Percentiles rank a stretch among this genome's conserved stretches.
phyloP scores from a whole-genome alignment of 2,329 filamentous ascomycete genomes.

The Exophiala dermatitidis region DNA sequence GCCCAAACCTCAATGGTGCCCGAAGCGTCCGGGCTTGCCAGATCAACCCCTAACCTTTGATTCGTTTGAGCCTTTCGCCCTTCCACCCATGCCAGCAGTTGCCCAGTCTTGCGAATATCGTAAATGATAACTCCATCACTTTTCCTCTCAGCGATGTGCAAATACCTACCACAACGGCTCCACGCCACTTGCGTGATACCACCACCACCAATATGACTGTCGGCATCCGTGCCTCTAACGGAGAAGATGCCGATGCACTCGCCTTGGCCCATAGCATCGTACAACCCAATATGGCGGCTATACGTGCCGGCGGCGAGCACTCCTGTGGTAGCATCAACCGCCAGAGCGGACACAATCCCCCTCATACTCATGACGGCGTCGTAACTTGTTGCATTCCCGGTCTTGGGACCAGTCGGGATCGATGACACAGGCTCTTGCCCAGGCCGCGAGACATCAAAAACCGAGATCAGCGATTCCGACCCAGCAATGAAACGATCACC shows the following conservation, averaged over 20 bases:
- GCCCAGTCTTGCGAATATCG: conserved; percentile 50
- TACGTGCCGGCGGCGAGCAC: conserved; percentile 53
- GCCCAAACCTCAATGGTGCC: conserved; percentile 50
- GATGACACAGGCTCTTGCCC: conserved; percentile 42
- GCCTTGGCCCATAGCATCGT: conserved; percentile 44
- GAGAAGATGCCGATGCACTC: conserved; percentile 47
- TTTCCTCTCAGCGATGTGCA: conserved; percentile 52
- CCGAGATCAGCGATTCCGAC: conserved; percentile 46
- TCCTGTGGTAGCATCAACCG: conserved; percentile 37
- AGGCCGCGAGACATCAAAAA: conserved; percentile 49
- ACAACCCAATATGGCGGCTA: conserved; percentile 50
- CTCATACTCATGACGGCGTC: conserved; percentile 40
- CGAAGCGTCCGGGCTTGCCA: conserved; percentile 34
- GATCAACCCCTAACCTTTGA: conserved; percentile 51
- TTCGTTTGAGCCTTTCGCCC: conserved; percentile 44
- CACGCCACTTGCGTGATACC: conserved; percentile 52
- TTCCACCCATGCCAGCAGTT: conserved; percentile 45
- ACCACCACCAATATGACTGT: conserved; percentile 39
- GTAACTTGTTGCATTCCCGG: conserved; percentile 6
- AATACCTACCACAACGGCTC: conserved; percentile 52
- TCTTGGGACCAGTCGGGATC: conserved; percentile 42
- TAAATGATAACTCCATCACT: conserved; percentile 52
- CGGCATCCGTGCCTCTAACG: conserved; percentile 36
- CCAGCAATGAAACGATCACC: conserved; percentile 52
- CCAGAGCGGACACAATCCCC: conserved; percentile 49